Evolutionary conservation across 192 early-diverging fungal genomes (phyloP), one percentile per base, ranked within the genome.

Genomic region (Mortierella antarctica): DNA sequence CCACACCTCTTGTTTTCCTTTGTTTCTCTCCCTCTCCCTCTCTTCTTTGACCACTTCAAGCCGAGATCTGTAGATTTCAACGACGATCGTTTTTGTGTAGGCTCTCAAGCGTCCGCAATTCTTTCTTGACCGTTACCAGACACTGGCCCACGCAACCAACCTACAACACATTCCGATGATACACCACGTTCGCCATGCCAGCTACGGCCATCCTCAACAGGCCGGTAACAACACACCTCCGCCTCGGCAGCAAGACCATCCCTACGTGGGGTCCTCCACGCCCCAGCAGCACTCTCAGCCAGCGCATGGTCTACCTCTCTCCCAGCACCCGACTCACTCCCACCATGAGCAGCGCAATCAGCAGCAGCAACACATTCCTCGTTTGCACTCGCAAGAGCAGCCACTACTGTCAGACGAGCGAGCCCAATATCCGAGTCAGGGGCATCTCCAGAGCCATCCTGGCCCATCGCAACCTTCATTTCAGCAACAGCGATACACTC

Each of bases 161-260:
- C n/a, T n/a, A n/a, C n/a, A n/a, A n/a, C 3, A 31, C 31, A 31
- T 31, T 31, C 31, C 31, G 64, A 70, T 70, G 59, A 70, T 62
- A 1, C 68, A 53, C 14, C 68, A 70, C 49, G 50, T 42, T 18
- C 68, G 56, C 39, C 50, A 61, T 23, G 46, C 69, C 2, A 71
- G 59, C 60, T 41, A 53, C 49, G 64, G n/a, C 59, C 69, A 42
- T 46, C 59, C 13, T 5, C 59, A 44, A 62, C 6, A 44, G 7
- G 40, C 46, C 21, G n/a, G 45, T 45, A n/a, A 8, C 52, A 46
- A 42, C 51, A 64, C 17, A 59, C 8, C 57, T 42, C 15, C 40
- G 3, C 57, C 31, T 59, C 40, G 15, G 5, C 57, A 59, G 57
- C 57, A 31, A 31, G 31, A 31, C 3, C 31, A 31, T 31, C 31